These are phyloP conservation scores for Conticribra weissflogii DNA, from an alignment of 108 stramenopile genomes.

Conservation along the genomic window DNA sequence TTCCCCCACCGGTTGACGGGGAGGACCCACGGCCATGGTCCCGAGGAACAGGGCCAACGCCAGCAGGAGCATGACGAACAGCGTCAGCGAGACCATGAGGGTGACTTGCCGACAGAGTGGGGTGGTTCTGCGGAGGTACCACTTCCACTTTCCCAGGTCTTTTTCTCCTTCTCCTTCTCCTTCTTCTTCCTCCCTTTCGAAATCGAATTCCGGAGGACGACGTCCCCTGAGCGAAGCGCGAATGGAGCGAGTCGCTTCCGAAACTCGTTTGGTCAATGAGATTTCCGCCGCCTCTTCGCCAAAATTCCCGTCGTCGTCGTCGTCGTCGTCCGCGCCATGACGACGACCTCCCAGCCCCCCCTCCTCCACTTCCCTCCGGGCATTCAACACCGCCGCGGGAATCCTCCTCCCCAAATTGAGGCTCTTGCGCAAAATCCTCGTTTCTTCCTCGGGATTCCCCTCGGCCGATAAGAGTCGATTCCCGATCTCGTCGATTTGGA, in stretches of 20 bases:
- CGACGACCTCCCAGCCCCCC: no score
- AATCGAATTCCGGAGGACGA: slow-evolving; percentile 16
- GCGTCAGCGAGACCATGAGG: slow-evolving; percentile 9
- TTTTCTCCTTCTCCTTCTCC: slow-evolving; percentile 2
- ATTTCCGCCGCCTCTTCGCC: not conserved
- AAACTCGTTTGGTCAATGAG: slow-evolving; percentile 12
- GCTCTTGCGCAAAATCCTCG: slow-evolving; percentile 15
- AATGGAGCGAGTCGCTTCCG: slow-evolving; percentile 29
- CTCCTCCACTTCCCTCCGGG: not conserved
- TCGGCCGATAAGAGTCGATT: slow-evolving; percentile 22
- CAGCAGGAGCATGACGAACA: slow-evolving; percentile 22
- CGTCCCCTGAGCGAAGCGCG: slow-evolving; percentile 13
- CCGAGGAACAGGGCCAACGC: slow-evolving; percentile 18
- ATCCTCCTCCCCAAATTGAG: slow-evolving; percentile 20
- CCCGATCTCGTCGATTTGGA: slow-evolving; percentile 20
- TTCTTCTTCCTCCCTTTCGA: slow-evolving; percentile 10
- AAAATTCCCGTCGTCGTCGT: not conserved
- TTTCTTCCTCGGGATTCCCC: slow-evolving; percentile 7
- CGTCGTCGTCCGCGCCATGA: not conserved
- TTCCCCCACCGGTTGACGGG: slow-evolving; percentile 74
- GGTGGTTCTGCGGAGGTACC: not conserved
- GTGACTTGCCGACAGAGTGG: slow-evolving; percentile 19
- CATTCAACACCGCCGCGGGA: no score
- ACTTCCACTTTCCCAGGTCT: not conserved
- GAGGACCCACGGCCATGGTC: slow-evolving; percentile 63